Conservation (phyloP, 2,329 filamentous ascomycete genomes). For the Botrytis medusae region DNA sequence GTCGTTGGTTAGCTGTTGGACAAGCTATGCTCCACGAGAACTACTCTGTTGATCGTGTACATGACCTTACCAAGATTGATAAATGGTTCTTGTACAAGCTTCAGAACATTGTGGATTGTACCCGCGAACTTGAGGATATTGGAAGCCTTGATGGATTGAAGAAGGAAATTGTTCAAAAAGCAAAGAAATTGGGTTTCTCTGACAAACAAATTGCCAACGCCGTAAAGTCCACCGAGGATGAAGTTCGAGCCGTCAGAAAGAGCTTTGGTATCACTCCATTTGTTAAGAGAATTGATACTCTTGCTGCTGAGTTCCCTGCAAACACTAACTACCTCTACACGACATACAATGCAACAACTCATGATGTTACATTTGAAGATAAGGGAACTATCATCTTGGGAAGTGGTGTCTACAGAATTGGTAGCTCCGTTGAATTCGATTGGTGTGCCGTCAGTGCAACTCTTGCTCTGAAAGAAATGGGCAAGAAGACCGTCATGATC, state of each 20-base stretch:
- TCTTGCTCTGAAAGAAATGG: slow-evolving; percentile 77
- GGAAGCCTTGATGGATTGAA: slow-evolving; percentile 82
- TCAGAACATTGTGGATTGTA: slow-evolving; percentile 92
- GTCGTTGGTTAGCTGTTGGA: slow-evolving; percentile 94
- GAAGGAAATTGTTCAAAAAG: slow-evolving; percentile 83
- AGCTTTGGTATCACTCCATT: slow-evolving; percentile 88
- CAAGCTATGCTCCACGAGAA: slow-evolving; percentile 97
- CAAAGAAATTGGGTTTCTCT: slow-evolving; percentile 97
- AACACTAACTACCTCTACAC: slow-evolving; percentile 60
- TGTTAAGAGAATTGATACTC: slow-evolving; percentile 98
- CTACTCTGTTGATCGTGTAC: slow-evolving; percentile 88
- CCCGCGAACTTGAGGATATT: slow-evolving; percentile 78
- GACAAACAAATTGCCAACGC: slow-evolving; percentile 91
- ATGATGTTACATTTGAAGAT: slow-evolving; percentile 93
- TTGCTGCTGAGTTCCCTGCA: slow-evolving; percentile 81
- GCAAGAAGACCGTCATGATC: slow-evolving; percentile 97
- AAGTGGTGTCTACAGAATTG: slow-evolving; percentile 95
- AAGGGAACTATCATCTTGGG: slow-evolving; percentile 87
- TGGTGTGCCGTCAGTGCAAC: slow-evolving; percentile 96
- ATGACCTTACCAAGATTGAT: slow-evolving; percentile 96
- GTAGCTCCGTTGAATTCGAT: slow-evolving; percentile 96
- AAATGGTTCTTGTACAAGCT: slow-evolving; percentile 99
- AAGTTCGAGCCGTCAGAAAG: slow-evolving; percentile 81
- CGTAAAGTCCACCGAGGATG: slow-evolving; percentile 82
- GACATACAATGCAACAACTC: slow-evolving; percentile 92